Evolutionary conservation across 345 rosid species (phyloP).

Genomic region (Alliaria petiolata): DNA sequence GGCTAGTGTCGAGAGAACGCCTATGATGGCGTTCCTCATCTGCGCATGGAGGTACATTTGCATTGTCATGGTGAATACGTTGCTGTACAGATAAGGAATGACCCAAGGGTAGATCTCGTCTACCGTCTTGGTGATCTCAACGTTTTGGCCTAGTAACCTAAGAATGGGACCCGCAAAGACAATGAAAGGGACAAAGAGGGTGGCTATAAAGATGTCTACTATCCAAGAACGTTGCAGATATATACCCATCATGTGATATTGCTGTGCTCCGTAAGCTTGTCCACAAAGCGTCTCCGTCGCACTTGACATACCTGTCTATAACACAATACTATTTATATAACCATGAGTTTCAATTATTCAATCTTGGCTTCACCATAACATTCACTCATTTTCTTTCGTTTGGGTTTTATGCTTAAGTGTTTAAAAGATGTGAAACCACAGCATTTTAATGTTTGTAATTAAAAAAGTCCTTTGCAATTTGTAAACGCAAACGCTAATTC

Average conservation of each 20-base stretch:
- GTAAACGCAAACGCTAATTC: not conserved
- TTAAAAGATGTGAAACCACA: not conserved
- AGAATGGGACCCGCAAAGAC: slow-evolving; percentile 40
- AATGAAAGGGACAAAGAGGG: slow-evolving; percentile 41
- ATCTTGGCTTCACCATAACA: not conserved
- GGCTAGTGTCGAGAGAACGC: slow-evolving; percentile 33
- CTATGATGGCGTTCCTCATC: slow-evolving; percentile 44
- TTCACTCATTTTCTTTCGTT: not conserved
- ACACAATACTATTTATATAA: not conserved
- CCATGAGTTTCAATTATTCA: not conserved
- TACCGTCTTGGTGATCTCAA: slow-evolving; percentile 37
- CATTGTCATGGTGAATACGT: slow-evolving; percentile 39
- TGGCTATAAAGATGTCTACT: slow-evolving; percentile 30
- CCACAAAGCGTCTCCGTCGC: slow-evolving; percentile 62
- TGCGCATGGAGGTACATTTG: slow-evolving; percentile 61
- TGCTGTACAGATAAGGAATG: slow-evolving; percentile 44
- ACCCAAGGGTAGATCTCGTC: slow-evolving; percentile 48
- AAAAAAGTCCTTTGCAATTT: not conserved
- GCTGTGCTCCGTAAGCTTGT: slow-evolving; percentile 60
- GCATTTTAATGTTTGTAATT: not conserved
- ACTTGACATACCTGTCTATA: slow-evolving; percentile 56
- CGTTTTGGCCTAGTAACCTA: slow-evolving; percentile 40
- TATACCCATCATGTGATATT: slow-evolving; percentile 58
- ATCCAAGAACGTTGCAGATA: slow-evolving; percentile 60
- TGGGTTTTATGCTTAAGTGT: not conserved